phyloP scores from a whole-genome alignment of 1,284 basidiomycete genomes.

The Kwoniella shivajii region DNA sequence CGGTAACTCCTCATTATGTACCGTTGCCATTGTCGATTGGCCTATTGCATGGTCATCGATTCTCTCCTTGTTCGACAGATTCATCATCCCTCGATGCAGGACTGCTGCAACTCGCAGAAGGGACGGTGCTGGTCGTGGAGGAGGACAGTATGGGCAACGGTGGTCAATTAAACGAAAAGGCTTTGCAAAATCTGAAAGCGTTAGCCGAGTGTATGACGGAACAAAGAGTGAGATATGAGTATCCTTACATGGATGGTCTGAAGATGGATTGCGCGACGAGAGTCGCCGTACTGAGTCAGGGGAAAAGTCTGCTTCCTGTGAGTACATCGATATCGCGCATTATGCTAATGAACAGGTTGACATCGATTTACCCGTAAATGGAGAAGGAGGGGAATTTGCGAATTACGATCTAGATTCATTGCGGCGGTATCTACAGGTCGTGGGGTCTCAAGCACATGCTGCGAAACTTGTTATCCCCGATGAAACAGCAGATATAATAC shows the following conservation, averaged over 20 bases:
- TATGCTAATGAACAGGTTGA: slow-evolving; percentile 28
- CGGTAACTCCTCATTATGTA: slow-evolving; percentile 35
- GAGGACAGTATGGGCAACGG: slow-evolving; percentile 49
- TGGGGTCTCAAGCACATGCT: slow-evolving; percentile 23
- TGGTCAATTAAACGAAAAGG: slow-evolving; percentile 46
- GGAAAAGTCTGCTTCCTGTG: slow-evolving; percentile 49
- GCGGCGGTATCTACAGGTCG: slow-evolving; percentile 26
- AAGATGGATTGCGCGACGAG: slow-evolving; percentile 48
- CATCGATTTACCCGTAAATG: slow-evolving; percentile 30
- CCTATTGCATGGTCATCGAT: slow-evolving; percentile 40
- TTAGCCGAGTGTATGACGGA: slow-evolving; percentile 39
- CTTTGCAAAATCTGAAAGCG: slow-evolving; percentile 46
- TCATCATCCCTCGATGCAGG: slow-evolving; percentile 44
- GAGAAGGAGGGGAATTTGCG: background rate
- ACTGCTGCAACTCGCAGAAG: slow-evolving; percentile 44
- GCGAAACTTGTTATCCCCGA: slow-evolving; percentile 41
- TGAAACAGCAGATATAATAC: slow-evolving; percentile 38
- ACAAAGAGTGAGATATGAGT: slow-evolving; percentile 49
- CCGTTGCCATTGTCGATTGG: slow-evolving; percentile 38
- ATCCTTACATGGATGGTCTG: slow-evolving; percentile 51
- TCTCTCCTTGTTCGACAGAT: slow-evolving; percentile 38
- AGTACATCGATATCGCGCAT: slow-evolving; percentile 12
- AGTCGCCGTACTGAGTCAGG: slow-evolving; percentile 43
- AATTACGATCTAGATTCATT: background rate
- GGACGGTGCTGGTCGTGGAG: slow-evolving; percentile 40